phyloP scores from a whole-genome alignment of 2,329 filamentous ascomycete species.

The Aspergillus versicolor region DNA sequence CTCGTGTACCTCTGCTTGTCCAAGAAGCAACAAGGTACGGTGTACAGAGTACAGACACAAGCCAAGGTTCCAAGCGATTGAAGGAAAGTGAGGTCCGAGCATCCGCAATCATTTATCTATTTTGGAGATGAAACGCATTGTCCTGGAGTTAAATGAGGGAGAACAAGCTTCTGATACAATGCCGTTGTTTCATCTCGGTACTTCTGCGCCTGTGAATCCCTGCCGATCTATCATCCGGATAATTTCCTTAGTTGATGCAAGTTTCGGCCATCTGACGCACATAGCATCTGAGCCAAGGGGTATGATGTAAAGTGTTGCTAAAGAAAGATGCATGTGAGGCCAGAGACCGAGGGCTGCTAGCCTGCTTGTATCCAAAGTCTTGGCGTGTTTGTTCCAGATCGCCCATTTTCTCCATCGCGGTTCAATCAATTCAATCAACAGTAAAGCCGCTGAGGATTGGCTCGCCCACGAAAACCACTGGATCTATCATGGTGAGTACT shows the following conservation, averaged over 20 bases:
- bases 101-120: background rate
- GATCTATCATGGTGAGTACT: background rate
- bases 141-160: background rate
- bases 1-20: too few species aligned
- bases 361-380: slow-evolving; percentile 2
- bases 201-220: background rate
- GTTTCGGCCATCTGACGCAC: background rate
- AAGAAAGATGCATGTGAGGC: too few species aligned
- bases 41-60: background rate
- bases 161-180: slow-evolving; percentile 5
- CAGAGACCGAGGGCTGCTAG: background rate
- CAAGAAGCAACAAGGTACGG: too few species aligned
- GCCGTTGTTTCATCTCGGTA: background rate
- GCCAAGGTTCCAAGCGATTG: background rate
- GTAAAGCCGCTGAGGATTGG: background rate
- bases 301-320: too few species aligned
- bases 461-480: background rate
- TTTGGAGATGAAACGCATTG: background rate
- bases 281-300: background rate
- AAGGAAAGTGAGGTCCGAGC: background rate
- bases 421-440: slow-evolving; percentile 10
- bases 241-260: background rate
- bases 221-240: background rate
- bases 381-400: slow-evolving; percentile 18
- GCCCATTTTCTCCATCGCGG: background rate